A percentile compares a stretch with the other conserved stretches of the same genome.
Conservation (phyloP, 176 grass and related monocot species). For the Pontederia crassipes region DNA sequence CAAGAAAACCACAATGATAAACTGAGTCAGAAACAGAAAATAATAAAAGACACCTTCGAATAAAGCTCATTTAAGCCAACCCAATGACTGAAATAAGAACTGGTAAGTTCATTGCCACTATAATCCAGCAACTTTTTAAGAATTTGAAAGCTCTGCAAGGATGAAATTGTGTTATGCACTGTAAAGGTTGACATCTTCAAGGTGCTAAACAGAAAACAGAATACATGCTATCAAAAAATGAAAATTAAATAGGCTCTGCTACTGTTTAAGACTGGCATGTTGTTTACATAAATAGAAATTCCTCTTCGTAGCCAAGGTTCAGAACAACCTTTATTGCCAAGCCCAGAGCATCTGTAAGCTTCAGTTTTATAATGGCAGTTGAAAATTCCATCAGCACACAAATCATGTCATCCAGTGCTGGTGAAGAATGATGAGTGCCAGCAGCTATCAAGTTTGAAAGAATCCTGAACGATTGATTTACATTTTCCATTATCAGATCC, state of each 20-base stretch:
- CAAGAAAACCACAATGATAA: too few relatives aligned
- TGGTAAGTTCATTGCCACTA: conserved; percentile 29
- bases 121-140: conserved; percentile 63
- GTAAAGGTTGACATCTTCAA: not conserved
- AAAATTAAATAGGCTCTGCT: too few relatives aligned
- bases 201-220: not conserved
- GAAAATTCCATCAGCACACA: conserved; percentile 53
- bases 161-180: conserved; percentile 4
- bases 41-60: conserved; percentile 46
- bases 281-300: not conserved
- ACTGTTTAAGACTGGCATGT: too few relatives aligned
- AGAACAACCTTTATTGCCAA: conserved; percentile 59
- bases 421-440: conserved; percentile 41
- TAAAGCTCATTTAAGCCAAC: conserved; percentile 53
- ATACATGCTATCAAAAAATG: too few relatives aligned
- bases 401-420: conserved; percentile 49
- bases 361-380: conserved; percentile 52
- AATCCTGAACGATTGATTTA: conserved; percentile 72
- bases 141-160: conserved; percentile 62
- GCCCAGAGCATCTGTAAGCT: conserved; percentile 50
- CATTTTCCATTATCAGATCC: conserved; percentile 52
- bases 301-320: not conserved
- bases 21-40: not conserved
- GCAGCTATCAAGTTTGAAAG: conserved; percentile 72
- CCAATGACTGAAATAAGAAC: conserved; percentile 63